Conservation (phyloP, 2,329 filamentous ascomycete genomes). For the Blastomyces gilchristii region DNA sequence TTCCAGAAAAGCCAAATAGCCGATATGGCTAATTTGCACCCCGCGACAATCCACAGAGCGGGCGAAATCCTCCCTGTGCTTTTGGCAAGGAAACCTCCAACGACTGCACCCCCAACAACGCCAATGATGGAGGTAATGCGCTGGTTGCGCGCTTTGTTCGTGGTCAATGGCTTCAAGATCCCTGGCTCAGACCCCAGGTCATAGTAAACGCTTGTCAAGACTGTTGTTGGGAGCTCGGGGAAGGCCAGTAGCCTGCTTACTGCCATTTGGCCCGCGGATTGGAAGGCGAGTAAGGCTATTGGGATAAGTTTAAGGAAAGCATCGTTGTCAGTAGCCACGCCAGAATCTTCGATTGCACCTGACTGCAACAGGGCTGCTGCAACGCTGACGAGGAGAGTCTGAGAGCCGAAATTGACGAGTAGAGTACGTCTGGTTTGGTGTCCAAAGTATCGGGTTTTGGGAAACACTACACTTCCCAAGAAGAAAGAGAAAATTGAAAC, state of each 20-base stretch:
- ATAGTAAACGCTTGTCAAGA: constrained; percentile 38
- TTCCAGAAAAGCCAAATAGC: constrained; percentile 33
- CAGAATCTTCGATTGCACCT: constrained; percentile 29
- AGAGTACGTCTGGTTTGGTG: constrained; percentile 28
- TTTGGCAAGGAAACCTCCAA: constrained; percentile 35
- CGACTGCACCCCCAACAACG: constrained; percentile 33
- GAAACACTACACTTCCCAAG: constrained; percentile 34
- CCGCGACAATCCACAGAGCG: constrained; percentile 35
- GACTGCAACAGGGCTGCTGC: constrained; percentile 33
- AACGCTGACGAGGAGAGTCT: constrained; percentile 30
- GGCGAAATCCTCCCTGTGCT: constrained; percentile 35
- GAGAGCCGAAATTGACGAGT: constrained; percentile 33
- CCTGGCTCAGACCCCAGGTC: constrained; percentile 36
- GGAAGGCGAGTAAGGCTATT: constrained; percentile 35
- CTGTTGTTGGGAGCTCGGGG: constrained; percentile 38
- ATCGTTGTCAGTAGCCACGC: constrained; percentile 5
- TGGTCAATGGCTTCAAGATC: constrained; percentile 24
- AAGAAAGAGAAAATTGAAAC: constrained; percentile 35
- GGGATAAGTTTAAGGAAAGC: constrained; percentile 35
- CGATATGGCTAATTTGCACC: constrained; percentile 30
- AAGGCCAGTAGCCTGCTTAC: constrained; percentile 33
- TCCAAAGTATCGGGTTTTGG: constrained; percentile 29
- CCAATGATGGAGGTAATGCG: constrained; percentile 30
- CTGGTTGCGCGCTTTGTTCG: constrained; percentile 32
- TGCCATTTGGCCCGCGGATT: constrained; percentile 36